A percentile compares a stretch with the other conserved stretches of the same genome.
Evolutionary conservation across 1,284 basidiomycete genomes (phyloP).

Genomic region (Leccinum fallax): DNA sequence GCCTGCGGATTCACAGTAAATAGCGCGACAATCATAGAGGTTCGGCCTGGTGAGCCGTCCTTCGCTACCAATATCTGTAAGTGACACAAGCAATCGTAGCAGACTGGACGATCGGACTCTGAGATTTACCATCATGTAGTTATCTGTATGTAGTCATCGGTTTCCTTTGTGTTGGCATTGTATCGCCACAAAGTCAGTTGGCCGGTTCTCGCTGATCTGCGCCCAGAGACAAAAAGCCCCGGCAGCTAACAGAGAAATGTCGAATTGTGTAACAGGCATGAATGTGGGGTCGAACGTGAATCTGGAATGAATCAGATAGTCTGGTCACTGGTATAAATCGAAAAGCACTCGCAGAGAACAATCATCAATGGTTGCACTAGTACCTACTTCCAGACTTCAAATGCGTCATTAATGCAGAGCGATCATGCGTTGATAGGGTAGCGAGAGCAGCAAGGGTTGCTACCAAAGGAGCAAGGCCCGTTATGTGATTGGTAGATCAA

Average conservation of each 20-base stretch:
- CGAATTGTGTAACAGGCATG: not conserved
- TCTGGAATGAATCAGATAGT: not conserved
- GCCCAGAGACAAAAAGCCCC: not conserved
- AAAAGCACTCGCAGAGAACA: not conserved
- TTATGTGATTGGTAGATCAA: not conserved
- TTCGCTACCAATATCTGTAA: not conserved
- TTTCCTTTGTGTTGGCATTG: not conserved
- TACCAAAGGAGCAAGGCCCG: not conserved
- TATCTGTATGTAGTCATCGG: not conserved
- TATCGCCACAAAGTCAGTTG: not conserved
- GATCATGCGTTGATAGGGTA: not conserved
- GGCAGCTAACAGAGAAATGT: not conserved
- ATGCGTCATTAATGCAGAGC: not conserved
- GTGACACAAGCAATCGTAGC: too few relatives aligned
- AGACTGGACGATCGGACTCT: too few relatives aligned
- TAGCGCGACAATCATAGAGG: not conserved
- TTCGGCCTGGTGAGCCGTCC: not conserved
- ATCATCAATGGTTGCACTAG: not conserved
- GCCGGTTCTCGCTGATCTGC: not conserved
- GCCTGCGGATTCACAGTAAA: not conserved
- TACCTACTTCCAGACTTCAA: not conserved
- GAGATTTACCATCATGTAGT: too few relatives aligned
- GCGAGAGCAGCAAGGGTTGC: not conserved
- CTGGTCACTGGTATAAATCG: not conserved
- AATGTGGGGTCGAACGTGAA: not conserved